Percentiles rank a stretch among this genome's conserved stretches.
phyloP scores from a whole-genome alignment of 371 early-diverging fungal species.

The Mucor circinelloides region DNA sequence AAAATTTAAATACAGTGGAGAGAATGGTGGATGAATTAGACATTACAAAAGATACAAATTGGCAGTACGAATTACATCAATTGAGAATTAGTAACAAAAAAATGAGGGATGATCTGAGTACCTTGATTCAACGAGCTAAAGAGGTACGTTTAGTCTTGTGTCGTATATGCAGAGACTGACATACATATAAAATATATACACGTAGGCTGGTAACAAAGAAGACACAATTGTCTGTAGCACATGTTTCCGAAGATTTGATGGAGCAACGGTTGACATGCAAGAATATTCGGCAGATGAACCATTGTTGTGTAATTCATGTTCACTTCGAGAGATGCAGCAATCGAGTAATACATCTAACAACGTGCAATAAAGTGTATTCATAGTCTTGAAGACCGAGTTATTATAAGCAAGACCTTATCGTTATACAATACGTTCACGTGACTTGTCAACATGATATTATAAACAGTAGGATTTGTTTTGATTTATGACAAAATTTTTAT shows the following conservation, averaged over 20 bases:
- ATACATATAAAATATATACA: too few relatives aligned
- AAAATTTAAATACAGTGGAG: conserved; percentile 10
- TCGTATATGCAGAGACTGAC: not conserved
- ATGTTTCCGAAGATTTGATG: conserved; percentile 29
- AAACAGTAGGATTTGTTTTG: too few relatives aligned
- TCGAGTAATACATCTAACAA: too few relatives aligned
- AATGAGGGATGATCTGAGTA: conserved; percentile 35
- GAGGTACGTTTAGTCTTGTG: conserved; percentile 3
- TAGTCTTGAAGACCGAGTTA: too few relatives aligned
- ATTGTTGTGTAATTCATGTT: conserved; percentile 24
- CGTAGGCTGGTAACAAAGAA: conserved; percentile 14
- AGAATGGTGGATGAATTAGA: conserved; percentile 44
- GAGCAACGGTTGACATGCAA: conserved; percentile 10
- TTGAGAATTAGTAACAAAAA: conserved; percentile 45
- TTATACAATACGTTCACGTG: too few relatives aligned
- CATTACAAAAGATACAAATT: conserved; percentile 33
- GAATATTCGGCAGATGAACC: conserved; percentile 18
- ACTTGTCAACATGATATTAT: too few relatives aligned
- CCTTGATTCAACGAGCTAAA: conserved; percentile 21
- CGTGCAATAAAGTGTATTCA: too few relatives aligned
- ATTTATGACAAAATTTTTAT: too few relatives aligned
- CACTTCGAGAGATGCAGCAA: conserved; percentile 65
- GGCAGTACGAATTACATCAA: conserved; percentile 59
- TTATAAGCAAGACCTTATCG: too few relatives aligned
- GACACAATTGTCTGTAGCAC: conserved; percentile 13